A percentile compares a stretch with the other conserved stretches of the same genome.
Conservation (phyloP, 176 grass and related monocot species). For the Avena eriantha region DNA sequence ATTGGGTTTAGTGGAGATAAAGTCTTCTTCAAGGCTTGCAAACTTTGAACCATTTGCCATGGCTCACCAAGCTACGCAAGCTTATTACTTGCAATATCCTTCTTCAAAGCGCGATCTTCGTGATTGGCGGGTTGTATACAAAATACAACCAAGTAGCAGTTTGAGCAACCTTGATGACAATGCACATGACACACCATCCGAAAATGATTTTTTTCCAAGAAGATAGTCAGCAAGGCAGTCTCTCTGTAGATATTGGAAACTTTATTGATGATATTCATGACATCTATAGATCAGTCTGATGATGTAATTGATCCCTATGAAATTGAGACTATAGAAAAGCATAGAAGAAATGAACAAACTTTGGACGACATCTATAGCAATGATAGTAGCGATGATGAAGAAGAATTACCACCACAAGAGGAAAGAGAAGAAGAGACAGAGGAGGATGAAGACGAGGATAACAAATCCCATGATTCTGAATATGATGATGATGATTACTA, state of each 20-base stretch:
- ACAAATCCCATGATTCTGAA: background rate
- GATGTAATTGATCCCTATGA: background rate
- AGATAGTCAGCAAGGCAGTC: background rate
- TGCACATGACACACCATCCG: background rate
- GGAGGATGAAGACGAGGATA: background rate
- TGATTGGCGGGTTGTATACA: constrained; percentile 18
- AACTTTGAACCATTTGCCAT: constrained; percentile 41
- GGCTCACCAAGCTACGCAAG: constrained; percentile 32
- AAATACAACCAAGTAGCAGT: background rate
- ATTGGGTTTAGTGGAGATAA: background rate
- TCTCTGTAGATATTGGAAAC: background rate
- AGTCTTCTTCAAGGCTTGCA: background rate
- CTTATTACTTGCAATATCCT: constrained; percentile 13
- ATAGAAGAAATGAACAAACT: background rate
- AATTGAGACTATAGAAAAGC: background rate
- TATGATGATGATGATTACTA: constrained; percentile 11
- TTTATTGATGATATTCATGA: background rate
- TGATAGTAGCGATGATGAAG: background rate
- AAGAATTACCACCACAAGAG: background rate
- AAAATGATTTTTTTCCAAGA: constrained; percentile 6
- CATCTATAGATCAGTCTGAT: background rate
- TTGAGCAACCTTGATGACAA: background rate
- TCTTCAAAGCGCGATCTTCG: background rate
- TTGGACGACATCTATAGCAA: background rate
- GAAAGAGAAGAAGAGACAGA: background rate